Evolutionary conservation across 2,329 filamentous ascomycete species (phyloP), one percentile per base, ranked within the genome.

Genomic region (Orbilia quercus): DNA sequence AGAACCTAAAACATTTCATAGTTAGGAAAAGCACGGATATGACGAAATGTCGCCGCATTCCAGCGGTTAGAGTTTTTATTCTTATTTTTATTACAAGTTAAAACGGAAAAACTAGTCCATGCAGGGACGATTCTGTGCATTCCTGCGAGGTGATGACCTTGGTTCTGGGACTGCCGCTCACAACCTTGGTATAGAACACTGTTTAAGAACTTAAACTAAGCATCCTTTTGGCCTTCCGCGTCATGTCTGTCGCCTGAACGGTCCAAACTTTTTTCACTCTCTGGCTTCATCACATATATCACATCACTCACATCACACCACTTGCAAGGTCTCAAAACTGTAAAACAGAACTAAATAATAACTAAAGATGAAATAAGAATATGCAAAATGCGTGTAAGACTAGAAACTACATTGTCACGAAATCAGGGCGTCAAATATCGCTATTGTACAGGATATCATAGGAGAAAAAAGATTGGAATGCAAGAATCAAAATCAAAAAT

Each of bases 391-490:
- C 38, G 47, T 22, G 25, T 11, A 54, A 54, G 6, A 62, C 50
- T 28, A 64, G 23, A 16, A 62, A 53, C 31, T 55, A 71, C 44
- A 63, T 63, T 51, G 55, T 67, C 36, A 50, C 18, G 16, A 65
- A 54, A 60, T 53, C 38, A 55, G 20, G 67, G 67, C 67, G 67
- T 59, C 67, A 72, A 65, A 64, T 67, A 72, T 60, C 54, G 59
- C 67, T 72, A 72, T 72, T 40, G 40, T 72, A 72, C 67, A 72
- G 59, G 59, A 65, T 72, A 72, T 72, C 57, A 63, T 42, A 45
- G 12, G 11, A 48, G 22, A n/a, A 50, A 42, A 36, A 16, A 36
- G 63, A 50, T 12, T 7, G 20, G 36, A 62, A 60, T 14, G 12
- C n/a, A 55, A 53, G 23, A 12, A 36, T 14, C 2, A 23, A 1